Conservation (phyloP, 202 grass and related monocot species). For the Setaria viridis region DNA sequence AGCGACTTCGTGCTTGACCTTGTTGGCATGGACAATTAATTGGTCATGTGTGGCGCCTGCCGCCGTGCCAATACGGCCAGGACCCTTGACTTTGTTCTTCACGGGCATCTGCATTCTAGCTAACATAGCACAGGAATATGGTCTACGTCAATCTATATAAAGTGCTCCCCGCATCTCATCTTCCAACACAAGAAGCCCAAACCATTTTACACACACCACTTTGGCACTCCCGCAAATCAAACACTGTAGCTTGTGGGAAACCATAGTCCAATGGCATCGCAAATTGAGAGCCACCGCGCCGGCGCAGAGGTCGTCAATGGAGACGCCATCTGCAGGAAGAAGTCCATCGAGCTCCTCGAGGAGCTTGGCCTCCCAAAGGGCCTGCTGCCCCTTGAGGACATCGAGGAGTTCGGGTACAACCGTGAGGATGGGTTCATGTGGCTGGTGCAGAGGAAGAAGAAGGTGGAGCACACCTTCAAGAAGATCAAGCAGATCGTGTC, state of each 20-base stretch:
- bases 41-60: not conserved
- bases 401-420: slow-evolving; percentile 46
- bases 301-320: slow-evolving; percentile 42
- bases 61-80: not conserved
- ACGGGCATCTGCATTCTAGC: too few relatives aligned
- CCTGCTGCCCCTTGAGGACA: slow-evolving; percentile 42
- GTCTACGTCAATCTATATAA: not conserved
- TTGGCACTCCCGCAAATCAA: not conserved
- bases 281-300: slow-evolving; percentile 34
- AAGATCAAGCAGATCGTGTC: slow-evolving; percentile 44
- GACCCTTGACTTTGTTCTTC: not conserved
- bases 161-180: not conserved
- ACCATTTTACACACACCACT: not conserved
- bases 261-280: slow-evolving; percentile 15
- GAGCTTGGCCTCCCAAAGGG: slow-evolving; percentile 40
- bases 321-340: slow-evolving; percentile 22
- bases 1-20: not conserved
- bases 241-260: not conserved
- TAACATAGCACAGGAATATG: not conserved
- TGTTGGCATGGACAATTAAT: not conserved
- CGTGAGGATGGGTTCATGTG: slow-evolving; percentile 43
- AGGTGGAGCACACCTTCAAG: slow-evolving; percentile 43
- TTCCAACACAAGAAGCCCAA: not conserved
- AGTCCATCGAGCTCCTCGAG: slow-evolving; percentile 24
- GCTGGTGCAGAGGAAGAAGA: slow-evolving; percentile 52